These are phyloP conservation scores for Arthroderma uncinatum DNA, from an alignment of 2,329 filamentous ascomycete genomes.

Conservation along the genomic window DNA sequence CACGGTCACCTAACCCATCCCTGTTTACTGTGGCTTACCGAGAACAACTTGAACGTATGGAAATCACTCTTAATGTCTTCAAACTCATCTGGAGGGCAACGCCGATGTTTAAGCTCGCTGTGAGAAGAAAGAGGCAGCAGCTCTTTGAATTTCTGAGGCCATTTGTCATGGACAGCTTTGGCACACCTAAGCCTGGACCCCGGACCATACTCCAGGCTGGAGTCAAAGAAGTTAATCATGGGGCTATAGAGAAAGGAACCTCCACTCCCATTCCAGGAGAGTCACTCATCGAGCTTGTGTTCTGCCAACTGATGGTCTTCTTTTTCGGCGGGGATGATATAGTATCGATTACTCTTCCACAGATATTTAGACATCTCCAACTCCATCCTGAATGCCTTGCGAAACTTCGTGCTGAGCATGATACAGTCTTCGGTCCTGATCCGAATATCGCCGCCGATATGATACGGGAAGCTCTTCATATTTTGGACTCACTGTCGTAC, in stretches of 20 bases:
- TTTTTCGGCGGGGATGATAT: constrained; percentile 29
- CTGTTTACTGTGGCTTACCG: not conserved
- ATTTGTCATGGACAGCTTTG: not conserved
- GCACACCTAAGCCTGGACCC: not conserved
- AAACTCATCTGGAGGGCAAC: not conserved
- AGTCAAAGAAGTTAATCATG: not conserved
- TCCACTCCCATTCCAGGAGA: not conserved
- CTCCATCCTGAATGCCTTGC: constrained; percentile 25
- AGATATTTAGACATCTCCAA: constrained; percentile 16
- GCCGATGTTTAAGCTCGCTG: no score
- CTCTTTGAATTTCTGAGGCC: not conserved
- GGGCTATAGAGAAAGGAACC: not conserved
- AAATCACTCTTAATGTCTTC: not conserved
- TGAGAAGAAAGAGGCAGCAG: no score
- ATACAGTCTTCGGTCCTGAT: constrained; percentile 41
- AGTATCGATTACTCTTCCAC: constrained; percentile 24
- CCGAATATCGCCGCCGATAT: constrained; percentile 24
- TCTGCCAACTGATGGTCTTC: constrained; percentile 22
- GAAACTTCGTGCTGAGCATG: constrained; percentile 40
- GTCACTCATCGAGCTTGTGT: not conserved
- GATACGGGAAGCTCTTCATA: constrained; percentile 29
- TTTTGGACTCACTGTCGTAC: constrained; percentile 41
- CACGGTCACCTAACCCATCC: not conserved
- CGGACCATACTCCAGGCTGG: not conserved
- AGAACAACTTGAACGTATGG: not conserved